Conservation (phyloP, 345 rosid species). For the Populus ilicifolia region DNA sequence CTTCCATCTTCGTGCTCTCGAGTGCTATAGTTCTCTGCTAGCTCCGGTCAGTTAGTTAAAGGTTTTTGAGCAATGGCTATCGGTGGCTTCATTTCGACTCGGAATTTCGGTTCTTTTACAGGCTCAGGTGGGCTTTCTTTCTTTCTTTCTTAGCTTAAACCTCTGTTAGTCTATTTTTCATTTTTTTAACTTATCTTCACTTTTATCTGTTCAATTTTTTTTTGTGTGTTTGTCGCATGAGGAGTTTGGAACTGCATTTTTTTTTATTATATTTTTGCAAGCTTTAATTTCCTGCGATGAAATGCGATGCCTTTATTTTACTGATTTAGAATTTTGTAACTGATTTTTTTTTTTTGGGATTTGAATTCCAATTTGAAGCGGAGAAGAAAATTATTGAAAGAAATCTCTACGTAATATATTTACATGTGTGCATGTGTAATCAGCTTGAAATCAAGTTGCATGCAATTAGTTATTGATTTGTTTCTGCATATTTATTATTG, state of each 20-base stretch:
- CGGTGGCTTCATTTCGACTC: slow-evolving; percentile 69
- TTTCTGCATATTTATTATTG: not conserved
- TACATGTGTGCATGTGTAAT: not conserved
- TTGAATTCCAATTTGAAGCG: not conserved
- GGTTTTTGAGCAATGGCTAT: slow-evolving; percentile 52
- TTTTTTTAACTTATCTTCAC: not conserved
- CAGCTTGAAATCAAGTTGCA: slow-evolving; percentile 4
- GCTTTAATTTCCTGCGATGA: not conserved
- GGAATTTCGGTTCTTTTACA: slow-evolving; percentile 36
- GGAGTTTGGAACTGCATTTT: slow-evolving; percentile 18
- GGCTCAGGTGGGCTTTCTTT: slow-evolving; percentile 48
- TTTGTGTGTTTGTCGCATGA: not conserved
- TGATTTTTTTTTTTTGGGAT: not conserved
- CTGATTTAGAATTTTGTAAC: not conserved
- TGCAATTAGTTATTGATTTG: slow-evolving; percentile 1
- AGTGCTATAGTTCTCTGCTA: slow-evolving; percentile 27
- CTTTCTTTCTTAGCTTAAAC: not conserved
- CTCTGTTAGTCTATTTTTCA: not conserved
- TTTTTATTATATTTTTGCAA: not conserved
- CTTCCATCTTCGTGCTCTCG: slow-evolving; percentile 17
- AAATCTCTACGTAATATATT: not conserved
- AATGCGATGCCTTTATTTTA: not conserved
- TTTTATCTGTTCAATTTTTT: not conserved
- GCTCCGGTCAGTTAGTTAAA: slow-evolving; percentile 19
- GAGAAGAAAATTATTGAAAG: not conserved